Evolutionary conservation across 2,329 filamentous ascomycete species (phyloP).

Genomic region (Penicillium sp.): DNA sequence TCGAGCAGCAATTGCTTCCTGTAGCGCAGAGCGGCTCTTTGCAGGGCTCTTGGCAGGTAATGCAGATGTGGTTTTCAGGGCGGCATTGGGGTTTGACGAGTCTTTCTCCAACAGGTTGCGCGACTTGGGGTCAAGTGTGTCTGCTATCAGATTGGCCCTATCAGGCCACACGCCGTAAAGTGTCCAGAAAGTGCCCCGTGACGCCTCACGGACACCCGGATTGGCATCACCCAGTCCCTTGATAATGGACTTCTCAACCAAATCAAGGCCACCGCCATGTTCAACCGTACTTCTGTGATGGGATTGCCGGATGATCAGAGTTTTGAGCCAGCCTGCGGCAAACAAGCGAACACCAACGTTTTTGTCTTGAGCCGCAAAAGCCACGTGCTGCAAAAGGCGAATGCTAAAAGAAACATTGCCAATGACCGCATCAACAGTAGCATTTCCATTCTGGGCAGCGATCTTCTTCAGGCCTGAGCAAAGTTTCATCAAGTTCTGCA

Average conservation of each 20-base stretch:
- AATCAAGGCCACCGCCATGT: conserved; percentile 77
- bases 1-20: conserved; percentile 82
- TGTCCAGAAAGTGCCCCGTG: conserved; percentile 82
- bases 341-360: conserved; percentile 84
- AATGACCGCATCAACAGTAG: conserved; percentile 78
- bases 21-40: conserved; percentile 59
- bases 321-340: conserved; percentile 80
- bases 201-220: conserved; percentile 83
- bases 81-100: conserved; percentile 65
- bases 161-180: conserved; percentile 78
- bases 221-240: conserved; percentile 89
- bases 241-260: conserved; percentile 84
- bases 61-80: conserved; percentile 17
- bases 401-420: conserved; percentile 75
- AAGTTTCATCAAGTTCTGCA: conserved; percentile 88
- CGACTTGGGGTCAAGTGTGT: conserved; percentile 73
- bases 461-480: conserved; percentile 92
- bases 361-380: conserved; percentile 83
- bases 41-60: conserved; percentile 21
- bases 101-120: conserved; percentile 82
- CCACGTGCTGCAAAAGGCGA: conserved; percentile 83
- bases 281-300: conserved; percentile 80
- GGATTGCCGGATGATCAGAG: conserved; percentile 73
- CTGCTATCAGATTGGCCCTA: conserved; percentile 76
- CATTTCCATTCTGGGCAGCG: conserved; percentile 77